phyloP scores from a whole-genome alignment of 176 grass and related monocot genomes.

The Oropetium thomaeum region DNA sequence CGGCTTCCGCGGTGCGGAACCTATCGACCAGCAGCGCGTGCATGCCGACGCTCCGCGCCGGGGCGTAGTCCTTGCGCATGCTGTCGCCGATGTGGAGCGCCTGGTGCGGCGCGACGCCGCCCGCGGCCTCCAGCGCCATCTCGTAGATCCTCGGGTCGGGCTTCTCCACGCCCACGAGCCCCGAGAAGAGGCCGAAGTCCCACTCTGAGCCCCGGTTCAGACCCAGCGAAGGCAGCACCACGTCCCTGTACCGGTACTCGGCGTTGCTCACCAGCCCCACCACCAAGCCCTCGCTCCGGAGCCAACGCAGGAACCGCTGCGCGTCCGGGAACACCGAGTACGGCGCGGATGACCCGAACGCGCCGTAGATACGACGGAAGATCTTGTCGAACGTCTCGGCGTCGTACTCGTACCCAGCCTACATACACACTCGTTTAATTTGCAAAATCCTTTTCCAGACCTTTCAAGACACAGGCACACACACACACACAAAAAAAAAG shows the following conservation, averaged over 20 bases:
- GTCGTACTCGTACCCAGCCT: slow-evolving; percentile 92
- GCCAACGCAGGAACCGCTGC: slow-evolving; percentile 72
- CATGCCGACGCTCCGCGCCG: slow-evolving; percentile 71
- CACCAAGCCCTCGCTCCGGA: slow-evolving; percentile 48
- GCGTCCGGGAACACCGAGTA: slow-evolving; percentile 81
- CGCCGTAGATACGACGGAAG: slow-evolving; percentile 77
- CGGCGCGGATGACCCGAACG: slow-evolving; percentile 85
- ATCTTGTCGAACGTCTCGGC: slow-evolving; percentile 91
- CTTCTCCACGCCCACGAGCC: slow-evolving; percentile 71
- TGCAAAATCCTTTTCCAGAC: too few species aligned
- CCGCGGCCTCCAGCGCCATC: slow-evolving; percentile 80
- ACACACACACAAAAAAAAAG: too few species aligned
- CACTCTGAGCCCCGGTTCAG: slow-evolving; percentile 55
- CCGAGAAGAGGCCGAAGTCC: slow-evolving; percentile 56
- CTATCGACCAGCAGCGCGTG: slow-evolving; percentile 69
- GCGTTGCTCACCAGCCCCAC: slow-evolving; percentile 90
- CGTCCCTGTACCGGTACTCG: slow-evolving; percentile 88
- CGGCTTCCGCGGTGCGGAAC: slow-evolving; percentile 64
- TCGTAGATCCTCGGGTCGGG: slow-evolving; percentile 75
- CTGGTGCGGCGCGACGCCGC: slow-evolving; percentile 41
- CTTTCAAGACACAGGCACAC: too few species aligned
- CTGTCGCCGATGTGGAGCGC: slow-evolving; percentile 85
- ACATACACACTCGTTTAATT: too few species aligned
- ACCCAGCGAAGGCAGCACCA: slow-evolving; percentile 74
- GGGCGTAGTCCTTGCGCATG: slow-evolving; percentile 78